These are phyloP conservation scores for Globisporangium spinosum DNA, from an alignment of 352 stramenopile species.

Conservation along the genomic window DNA sequence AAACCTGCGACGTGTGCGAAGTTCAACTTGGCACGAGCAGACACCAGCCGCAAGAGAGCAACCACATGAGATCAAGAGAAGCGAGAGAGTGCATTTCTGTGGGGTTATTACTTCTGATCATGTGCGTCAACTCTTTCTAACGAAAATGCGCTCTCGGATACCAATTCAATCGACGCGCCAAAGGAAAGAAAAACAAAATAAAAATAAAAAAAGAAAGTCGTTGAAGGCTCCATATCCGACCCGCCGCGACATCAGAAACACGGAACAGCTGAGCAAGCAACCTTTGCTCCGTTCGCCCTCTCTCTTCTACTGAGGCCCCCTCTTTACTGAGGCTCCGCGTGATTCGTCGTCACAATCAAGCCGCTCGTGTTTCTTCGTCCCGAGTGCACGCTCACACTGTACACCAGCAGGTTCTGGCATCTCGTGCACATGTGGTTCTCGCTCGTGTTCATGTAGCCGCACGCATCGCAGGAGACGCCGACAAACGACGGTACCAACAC, in stretches of 20 bases:
- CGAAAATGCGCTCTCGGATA: neutral
- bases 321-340: constrained; percentile 8
- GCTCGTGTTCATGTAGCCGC: constrained; percentile 45
- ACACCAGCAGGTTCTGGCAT: constrained; percentile 67
- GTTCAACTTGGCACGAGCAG: constrained; percentile 4
- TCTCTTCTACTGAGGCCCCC: neutral
- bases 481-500: constrained; percentile 44
- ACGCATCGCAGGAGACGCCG: constrained; percentile 49
- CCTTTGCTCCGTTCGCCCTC: neutral
- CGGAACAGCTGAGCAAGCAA: neutral
- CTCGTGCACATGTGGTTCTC: constrained; percentile 41
- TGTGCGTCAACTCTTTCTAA: neutral
- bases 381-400: constrained; percentile 70
- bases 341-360: constrained; percentile 30
- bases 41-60: neutral
- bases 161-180: neutral
- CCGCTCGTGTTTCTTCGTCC: constrained; percentile 50
- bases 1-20: constrained; percentile 11
- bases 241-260: too few species aligned
- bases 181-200: neutral
- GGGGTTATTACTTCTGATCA: neutral
- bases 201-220: too few species aligned
- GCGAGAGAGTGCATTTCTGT: neutral
- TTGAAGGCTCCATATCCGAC: too few species aligned
- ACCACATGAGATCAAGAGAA: neutral